Conservation (phyloP, 345 rosid species). For the Brassica nigra region DNA sequence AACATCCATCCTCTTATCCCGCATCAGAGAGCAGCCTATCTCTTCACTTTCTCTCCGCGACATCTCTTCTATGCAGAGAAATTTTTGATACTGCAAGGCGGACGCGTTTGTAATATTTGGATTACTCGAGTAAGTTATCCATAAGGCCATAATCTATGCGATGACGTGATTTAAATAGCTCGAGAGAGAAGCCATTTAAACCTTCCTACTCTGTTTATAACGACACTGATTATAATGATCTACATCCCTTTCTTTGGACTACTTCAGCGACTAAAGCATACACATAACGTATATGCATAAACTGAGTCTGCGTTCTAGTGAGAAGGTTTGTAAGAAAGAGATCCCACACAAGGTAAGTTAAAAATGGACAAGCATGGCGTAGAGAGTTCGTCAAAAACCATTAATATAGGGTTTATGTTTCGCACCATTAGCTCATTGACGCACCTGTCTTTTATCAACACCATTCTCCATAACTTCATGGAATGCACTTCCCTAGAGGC, state of each 20-base stretch:
- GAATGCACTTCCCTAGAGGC: background rate
- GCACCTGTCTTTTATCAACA: background rate
- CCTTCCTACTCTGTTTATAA: background rate
- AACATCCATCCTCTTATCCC: slow-evolving; percentile 69
- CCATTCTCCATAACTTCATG: background rate
- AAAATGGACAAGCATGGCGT: background rate
- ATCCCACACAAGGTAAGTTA: background rate
- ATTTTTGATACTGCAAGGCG: slow-evolving; percentile 30
- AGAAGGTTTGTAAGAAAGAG: background rate
- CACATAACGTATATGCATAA: background rate
- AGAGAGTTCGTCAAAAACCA: background rate
- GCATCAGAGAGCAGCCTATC: slow-evolving; percentile 75
- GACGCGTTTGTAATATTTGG: background rate
- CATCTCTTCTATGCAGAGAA: slow-evolving; percentile 33
- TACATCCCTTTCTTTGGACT: background rate
- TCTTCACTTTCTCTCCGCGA: slow-evolving; percentile 34
- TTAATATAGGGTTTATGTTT: background rate
- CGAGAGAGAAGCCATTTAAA: slow-evolving; percentile 5
- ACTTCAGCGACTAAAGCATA: background rate
- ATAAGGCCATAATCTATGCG: background rate
- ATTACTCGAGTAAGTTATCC: slow-evolving; percentile 5
- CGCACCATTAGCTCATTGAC: background rate
- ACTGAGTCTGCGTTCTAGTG: background rate
- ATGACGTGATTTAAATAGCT: background rate
- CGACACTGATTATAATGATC: background rate